Percentiles rank a stretch among this genome's conserved stretches.
phyloP scores from a whole-genome alignment of 106 monocot species.

The Alisma plantagoaquatica region DNA sequence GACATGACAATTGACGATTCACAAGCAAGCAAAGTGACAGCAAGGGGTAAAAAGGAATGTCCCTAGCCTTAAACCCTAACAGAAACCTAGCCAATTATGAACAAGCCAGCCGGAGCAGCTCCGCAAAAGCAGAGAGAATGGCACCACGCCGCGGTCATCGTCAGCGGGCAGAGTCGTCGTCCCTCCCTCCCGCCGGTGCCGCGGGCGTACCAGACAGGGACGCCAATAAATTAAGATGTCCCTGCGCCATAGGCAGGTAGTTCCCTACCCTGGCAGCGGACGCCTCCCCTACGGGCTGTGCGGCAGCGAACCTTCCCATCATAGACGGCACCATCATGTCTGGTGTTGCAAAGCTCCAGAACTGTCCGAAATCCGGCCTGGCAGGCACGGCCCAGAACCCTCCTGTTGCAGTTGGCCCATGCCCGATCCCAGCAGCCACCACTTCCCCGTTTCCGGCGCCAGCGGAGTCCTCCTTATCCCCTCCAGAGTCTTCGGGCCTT shows the following conservation, averaged over 20 bases:
- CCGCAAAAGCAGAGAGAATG: too few relatives aligned
- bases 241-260: slow-evolving; percentile 42
- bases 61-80: too few relatives aligned
- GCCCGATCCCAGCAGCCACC: not conserved
- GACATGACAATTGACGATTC: too few relatives aligned
- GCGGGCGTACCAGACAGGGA: slow-evolving; percentile 28
- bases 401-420: slow-evolving; percentile 6
- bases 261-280: slow-evolving; percentile 55
- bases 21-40: too few relatives aligned
- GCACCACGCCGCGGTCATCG: too few relatives aligned
- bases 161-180: slow-evolving; percentile 21
- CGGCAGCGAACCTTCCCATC: slow-evolving; percentile 12
- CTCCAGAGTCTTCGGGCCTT: slow-evolving; percentile 17
- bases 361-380: slow-evolving; percentile 33
- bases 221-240: slow-evolving; percentile 40
- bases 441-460: not conserved
- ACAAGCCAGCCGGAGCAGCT: too few relatives aligned
- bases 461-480: not conserved
- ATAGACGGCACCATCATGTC: slow-evolving; percentile 17
- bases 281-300: slow-evolving; percentile 30
- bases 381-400: slow-evolving; percentile 43
- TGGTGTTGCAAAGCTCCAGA: slow-evolving; percentile 45
- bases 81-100: too few relatives aligned
- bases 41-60: too few relatives aligned
- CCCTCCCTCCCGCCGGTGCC: slow-evolving; percentile 14